Base-by-base conservation (phyloP, 768 basidiomycete genomes). In the Porpolomopsis calyptriformis region DNA sequence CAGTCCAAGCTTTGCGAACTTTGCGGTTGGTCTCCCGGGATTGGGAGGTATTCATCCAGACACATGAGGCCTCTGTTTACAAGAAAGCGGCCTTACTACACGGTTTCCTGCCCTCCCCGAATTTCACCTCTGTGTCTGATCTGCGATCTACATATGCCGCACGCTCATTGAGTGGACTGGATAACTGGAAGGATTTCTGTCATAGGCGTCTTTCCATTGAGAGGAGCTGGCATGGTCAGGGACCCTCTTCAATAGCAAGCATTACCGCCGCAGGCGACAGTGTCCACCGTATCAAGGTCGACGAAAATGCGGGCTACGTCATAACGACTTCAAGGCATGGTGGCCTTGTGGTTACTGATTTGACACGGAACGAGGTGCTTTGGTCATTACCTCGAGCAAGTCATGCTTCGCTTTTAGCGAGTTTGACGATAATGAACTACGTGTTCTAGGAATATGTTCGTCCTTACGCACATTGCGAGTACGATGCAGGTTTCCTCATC, bases 211-310 rank as follows among this genome's bases (percentile, higher is more conserved):
- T 66, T 31, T 61, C 63, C 34, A 65, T 78, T 40, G 63, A 70
- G 42, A 63, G 57, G 23, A 73, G 70, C 34, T 86, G 83, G 84
- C 52, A 61, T 2, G 84, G 78, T 5, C 61, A 64, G 29, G 73
- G 65, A 0, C 64, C 69, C 2, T 74, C 74, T 9, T 51, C 51
- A 2, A 54, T 64, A 11, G 68, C 59, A 18, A 48, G 61, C n/a
- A 59, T 73, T 29, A 51, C 56, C 1, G 47, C 57, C 6, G 53
- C 65, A 4, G 65, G 70, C 18, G 50, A 52, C 20, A 53, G 57
- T 3, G 77, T 84, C 0, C 84, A 88, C 60, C 76, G 84, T 5
- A 77, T 88, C 63, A 89, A 89, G 61, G 72, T 83, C 18, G 87
- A 90, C 47, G 76, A 83, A 53, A 60, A 67, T 25, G 68, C 66